phyloP scores from a whole-genome alignment of 2,329 filamentous ascomycete species.

The Aspergillus udagawae region DNA sequence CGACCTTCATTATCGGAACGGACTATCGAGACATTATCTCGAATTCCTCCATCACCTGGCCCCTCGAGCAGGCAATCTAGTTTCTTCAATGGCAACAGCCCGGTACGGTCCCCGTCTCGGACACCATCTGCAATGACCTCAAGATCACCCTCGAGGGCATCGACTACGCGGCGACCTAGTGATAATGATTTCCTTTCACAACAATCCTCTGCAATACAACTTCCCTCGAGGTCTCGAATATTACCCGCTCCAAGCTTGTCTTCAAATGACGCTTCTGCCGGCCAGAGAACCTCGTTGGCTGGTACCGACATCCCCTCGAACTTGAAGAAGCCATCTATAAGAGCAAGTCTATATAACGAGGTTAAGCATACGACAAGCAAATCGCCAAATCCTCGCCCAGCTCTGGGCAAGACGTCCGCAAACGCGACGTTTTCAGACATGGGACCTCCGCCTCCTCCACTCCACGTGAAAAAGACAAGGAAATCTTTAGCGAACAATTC shows the following conservation, averaged over 20 bases:
- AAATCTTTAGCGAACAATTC: conserved; percentile 30
- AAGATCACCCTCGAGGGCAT: conserved; percentile 35
- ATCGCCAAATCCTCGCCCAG: conserved; percentile 49
- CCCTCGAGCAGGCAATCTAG: conserved; percentile 63
- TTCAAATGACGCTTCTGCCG: conserved; percentile 12
- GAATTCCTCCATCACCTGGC: conserved; percentile 72
- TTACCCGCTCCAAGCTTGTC: conserved; percentile 22
- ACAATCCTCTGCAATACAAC: conserved; percentile 27
- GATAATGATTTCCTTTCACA: conserved; percentile 49
- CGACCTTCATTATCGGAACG: conserved; percentile 63
- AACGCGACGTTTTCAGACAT: conserved; percentile 48
- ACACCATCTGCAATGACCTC: conserved; percentile 57
- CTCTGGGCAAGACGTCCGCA: conserved; percentile 51
- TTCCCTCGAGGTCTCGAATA: conserved; percentile 31
- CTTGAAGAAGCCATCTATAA: conserved; percentile 18
- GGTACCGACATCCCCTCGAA: conserved; percentile 21
- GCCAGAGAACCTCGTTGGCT: conserved; percentile 9
- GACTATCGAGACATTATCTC: conserved; percentile 78
- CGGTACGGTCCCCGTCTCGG: conserved; percentile 59
- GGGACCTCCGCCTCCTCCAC: conserved; percentile 27
- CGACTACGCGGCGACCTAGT: conserved; percentile 49
- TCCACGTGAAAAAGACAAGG: conserved; percentile 38
- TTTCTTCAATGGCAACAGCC: conserved; percentile 66
- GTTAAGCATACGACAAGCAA: conserved; percentile 48
- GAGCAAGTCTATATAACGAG: conserved; percentile 28